phyloP scores from a whole-genome alignment of 306 rosid genomes.

The Mimosa bimucronata region DNA sequence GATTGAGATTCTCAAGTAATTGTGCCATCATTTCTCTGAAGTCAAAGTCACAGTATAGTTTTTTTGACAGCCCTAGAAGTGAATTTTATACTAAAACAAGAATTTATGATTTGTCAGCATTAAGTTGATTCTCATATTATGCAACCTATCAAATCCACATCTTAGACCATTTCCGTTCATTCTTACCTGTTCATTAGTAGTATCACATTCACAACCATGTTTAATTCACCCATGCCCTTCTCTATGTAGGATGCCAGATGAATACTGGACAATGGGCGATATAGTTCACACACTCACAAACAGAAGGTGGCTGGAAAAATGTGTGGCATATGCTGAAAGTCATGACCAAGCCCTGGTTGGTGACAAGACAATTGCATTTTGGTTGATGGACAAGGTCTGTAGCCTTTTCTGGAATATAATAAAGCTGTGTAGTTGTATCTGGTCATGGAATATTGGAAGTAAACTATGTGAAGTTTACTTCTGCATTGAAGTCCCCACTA shows the following conservation, averaged over 20 bases:
- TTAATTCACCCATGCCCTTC: slow-evolving; percentile 8
- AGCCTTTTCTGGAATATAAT: slow-evolving; percentile 15
- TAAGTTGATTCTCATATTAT: slow-evolving; percentile 5
- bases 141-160: slow-evolving; percentile 11
- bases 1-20: slow-evolving; percentile 72
- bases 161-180: not conserved
- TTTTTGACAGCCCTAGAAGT: slow-evolving; percentile 25
- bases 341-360: slow-evolving; percentile 99
- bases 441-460: slow-evolving; percentile 4
- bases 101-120: slow-evolving; percentile 17
- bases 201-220: slow-evolving; percentile 23
- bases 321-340: slow-evolving; percentile 96
- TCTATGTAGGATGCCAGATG: slow-evolving; percentile 58
- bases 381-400: slow-evolving; percentile 99
- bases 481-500: slow-evolving; percentile 26
- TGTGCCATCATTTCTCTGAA: slow-evolving; percentile 9
- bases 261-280: slow-evolving; percentile 65
- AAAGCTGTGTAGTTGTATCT: slow-evolving; percentile 6
- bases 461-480: slow-evolving; percentile 31
- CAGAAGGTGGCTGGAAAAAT: slow-evolving; percentile 96
- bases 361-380: slow-evolving; percentile 96
- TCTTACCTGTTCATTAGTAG: slow-evolving; percentile 24
- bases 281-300: slow-evolving; percentile 66
- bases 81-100: slow-evolving; percentile 11
- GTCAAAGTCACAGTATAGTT: slow-evolving; percentile 25